phyloP scores from a whole-genome alignment of 805 yeast genomes.

The Kodamaea leandrae region DNA sequence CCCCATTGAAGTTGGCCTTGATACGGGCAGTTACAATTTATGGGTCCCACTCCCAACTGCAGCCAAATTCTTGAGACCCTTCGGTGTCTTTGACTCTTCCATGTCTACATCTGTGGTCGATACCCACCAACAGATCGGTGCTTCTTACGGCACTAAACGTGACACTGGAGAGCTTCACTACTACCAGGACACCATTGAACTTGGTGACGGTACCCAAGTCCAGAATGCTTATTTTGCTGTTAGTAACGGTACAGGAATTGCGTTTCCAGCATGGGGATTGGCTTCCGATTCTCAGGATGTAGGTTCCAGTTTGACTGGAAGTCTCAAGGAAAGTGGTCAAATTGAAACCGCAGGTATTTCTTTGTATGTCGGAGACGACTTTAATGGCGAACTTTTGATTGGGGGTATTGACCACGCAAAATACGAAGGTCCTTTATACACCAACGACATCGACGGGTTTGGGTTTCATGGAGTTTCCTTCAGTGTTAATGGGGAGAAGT shows the following conservation, averaged over 20 bases:
- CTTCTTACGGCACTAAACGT: slow-evolving; percentile 4
- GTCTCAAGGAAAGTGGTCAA: slow-evolving; percentile 55
- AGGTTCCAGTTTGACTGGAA: slow-evolving; percentile 66
- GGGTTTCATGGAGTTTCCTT: neutral
- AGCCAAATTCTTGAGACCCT: neutral
- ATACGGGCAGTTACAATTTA: slow-evolving; percentile 10
- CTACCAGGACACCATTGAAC: slow-evolving; percentile 26
- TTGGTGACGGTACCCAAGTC: slow-evolving; percentile 14
- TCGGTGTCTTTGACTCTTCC: slow-evolving; percentile 10
- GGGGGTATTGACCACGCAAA: slow-evolving; percentile 16
- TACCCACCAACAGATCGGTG: neutral
- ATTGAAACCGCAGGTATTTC: slow-evolving; percentile 60
- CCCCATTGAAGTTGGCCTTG: slow-evolving; percentile 2
- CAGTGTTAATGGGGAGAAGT: neutral
- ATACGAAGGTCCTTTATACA: slow-evolving; percentile 13
- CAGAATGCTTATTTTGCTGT: slow-evolving; percentile 5
- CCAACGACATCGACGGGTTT: slow-evolving; percentile 8
- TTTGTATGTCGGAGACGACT: slow-evolving; percentile 48
- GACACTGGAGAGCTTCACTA: slow-evolving; percentile 37
- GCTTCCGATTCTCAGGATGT: slow-evolving; percentile 19
- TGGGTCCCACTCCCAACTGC: slow-evolving; percentile 7
- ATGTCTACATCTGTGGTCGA: slow-evolving; percentile 10
- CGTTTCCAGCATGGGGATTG: slow-evolving; percentile 5
- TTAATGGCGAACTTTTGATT: slow-evolving; percentile 13
- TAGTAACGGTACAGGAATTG: neutral